Evolutionary conservation across 176 grass and related monocot genomes (phyloP).

Genomic region (Dendrocalamus sinicus): DNA sequence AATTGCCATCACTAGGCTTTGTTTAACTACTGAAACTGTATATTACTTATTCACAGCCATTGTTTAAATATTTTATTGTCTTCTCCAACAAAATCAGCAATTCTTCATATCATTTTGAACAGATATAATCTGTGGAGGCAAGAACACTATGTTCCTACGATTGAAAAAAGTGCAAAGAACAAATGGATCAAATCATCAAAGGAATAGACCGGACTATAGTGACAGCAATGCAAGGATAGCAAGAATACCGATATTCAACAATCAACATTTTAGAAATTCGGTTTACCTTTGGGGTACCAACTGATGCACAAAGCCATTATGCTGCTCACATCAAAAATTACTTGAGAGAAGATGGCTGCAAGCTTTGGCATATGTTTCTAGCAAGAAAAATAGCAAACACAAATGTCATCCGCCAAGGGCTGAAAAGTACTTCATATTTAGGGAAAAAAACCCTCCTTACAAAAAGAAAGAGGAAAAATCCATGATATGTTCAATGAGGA

Average conservation of each 20-base stretch:
- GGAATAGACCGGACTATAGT: neutral
- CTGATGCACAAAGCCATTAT: constrained; percentile 85
- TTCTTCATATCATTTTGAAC: neutral
- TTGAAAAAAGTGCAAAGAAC: constrained; percentile 1
- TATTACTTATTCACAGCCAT: neutral
- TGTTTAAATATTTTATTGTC: neutral
- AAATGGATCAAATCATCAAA: neutral
- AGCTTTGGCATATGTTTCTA: constrained; percentile 91
- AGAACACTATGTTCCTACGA: neutral
- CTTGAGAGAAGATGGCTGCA: constrained; percentile 72
- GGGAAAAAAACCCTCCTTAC: neutral
- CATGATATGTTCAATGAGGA: neutral
- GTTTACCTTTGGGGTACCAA: constrained; percentile 87
- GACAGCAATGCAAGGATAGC: neutral
- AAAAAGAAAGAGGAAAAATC: neutral
- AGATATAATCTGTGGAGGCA: neutral
- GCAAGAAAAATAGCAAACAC: constrained; percentile 37
- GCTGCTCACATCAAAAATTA: constrained; percentile 88
- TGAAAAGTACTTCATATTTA: constrained; percentile 26
- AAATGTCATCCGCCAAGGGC: constrained; percentile 36
- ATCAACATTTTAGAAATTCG: neutral
- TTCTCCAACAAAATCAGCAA: neutral
- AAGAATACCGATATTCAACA: neutral
- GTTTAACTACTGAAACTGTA: neutral
- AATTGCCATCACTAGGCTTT: neutral